Base-by-base conservation (phyloP, 2,329 filamentous ascomycete genomes). In the Fusarium austroafricanum region DNA sequence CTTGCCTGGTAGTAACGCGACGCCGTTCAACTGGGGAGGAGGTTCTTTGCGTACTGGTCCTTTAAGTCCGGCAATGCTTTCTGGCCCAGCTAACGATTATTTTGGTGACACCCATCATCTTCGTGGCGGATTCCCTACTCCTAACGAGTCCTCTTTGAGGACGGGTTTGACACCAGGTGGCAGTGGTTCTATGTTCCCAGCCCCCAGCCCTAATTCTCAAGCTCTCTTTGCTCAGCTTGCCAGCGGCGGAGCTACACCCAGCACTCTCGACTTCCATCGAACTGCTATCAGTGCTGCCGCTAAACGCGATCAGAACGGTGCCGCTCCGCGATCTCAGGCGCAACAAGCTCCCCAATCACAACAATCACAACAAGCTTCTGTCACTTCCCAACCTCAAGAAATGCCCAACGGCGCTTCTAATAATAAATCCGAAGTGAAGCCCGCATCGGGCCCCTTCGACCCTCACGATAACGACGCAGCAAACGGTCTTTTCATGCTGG, bases 121-220 rank as follows among this genome's bases (percentile, higher is more conserved):
- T 67, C 89, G 92, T 69, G 90, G 93, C 72, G 92, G 92, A 54
- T 97, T 97, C 76, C 93, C 94, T 6, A 98, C 96, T 6, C 95
- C 95, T 1, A 97, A 97, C 87, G 96, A 99, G 81, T 98, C 95
- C 10, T 96, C 93, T 5, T 83, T 98, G 52, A 87, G 96, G 63
- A 96, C 94, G 62, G 96, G 96, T 57, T 82, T 98, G 71, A 98
- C 96, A 53, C 96, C 96, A 47, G 96, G 96, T 63, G 95, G 95
- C 71, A 94, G 94, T 77, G 95, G 94, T 73, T 97, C 94, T 73
- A 98, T 98, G 93, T 98, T 98, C 83, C 94, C 95, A 57, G 92
- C 91, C 55, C 91, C 93, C 4, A 97, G 92, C 77, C 94, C 93
- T 35, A 96, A 92, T 77, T 92, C 93, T 0, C 91, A 94, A 81